Conservation (phyloP, 202 grass and related monocot genomes). For the Zoysia matrella region DNA sequence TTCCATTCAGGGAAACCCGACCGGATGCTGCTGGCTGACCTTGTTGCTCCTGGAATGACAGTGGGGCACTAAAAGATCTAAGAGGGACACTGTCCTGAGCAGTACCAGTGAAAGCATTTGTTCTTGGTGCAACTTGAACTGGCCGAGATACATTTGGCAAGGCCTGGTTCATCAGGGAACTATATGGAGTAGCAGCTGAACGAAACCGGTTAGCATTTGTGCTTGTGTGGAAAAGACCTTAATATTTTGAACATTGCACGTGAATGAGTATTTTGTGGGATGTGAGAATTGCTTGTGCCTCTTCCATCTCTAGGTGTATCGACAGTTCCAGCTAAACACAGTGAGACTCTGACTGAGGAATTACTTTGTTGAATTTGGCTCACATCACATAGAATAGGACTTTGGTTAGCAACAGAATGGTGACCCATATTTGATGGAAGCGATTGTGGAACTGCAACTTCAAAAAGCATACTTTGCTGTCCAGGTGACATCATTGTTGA, state of each 20-base stretch:
- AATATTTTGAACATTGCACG: slow-evolving; percentile 61
- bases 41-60: slow-evolving; percentile 42
- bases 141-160: slow-evolving; percentile 42
- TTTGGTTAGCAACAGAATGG: slow-evolving; percentile 50
- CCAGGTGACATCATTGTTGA: slow-evolving; percentile 13
- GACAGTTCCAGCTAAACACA: slow-evolving; percentile 36
- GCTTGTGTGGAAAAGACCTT: slow-evolving; percentile 18
- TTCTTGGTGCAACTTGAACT: slow-evolving; percentile 36
- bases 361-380: slow-evolving; percentile 43
- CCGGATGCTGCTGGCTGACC: slow-evolving; percentile 23
- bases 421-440: slow-evolving; percentile 36
- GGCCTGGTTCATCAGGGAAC: slow-evolving; percentile 39
- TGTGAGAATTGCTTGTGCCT: slow-evolving; percentile 24
- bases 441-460: slow-evolving; percentile 30
- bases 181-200: slow-evolving; percentile 34
- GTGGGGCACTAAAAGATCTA: slow-evolving; percentile 55
- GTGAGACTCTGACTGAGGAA: slow-evolving; percentile 49
- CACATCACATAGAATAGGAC: slow-evolving; percentile 27
- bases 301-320: slow-evolving; percentile 39
- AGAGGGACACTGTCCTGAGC: slow-evolving; percentile 48
- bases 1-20: slow-evolving; percentile 37
- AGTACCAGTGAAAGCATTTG: slow-evolving; percentile 35
- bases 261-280: slow-evolving; percentile 45
- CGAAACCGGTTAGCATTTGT: slow-evolving; percentile 44
- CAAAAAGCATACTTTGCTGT: slow-evolving; percentile 39